These are phyloP conservation scores for Didymella sp. DNA, from an alignment of 2,329 filamentous ascomycete species.

Conservation along the genomic window DNA sequence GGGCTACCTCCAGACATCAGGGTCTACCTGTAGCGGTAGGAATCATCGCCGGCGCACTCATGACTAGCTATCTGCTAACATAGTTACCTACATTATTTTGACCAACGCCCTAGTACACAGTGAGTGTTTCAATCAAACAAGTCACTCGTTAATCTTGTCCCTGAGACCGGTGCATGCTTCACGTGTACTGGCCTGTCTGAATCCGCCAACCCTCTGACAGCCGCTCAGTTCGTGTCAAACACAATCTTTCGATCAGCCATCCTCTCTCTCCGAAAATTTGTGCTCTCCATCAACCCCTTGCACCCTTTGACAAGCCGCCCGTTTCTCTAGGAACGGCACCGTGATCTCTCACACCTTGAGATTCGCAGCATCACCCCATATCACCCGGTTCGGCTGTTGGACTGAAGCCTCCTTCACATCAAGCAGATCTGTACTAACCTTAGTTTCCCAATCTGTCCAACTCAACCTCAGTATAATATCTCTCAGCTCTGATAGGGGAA, in stretches of 20 bases:
- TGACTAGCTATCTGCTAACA: neutral
- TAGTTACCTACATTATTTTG: neutral
- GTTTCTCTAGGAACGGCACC: constrained; percentile 55
- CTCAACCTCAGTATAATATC: constrained; percentile 48
- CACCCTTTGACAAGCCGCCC: constrained; percentile 51
- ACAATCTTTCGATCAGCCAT: constrained; percentile 2
- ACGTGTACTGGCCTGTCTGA: neutral
- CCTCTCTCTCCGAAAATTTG: constrained; percentile 8
- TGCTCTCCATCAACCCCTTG: constrained; percentile 41
- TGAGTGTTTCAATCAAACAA: neutral
- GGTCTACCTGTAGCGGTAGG: neutral
- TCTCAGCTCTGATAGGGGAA: constrained; percentile 47
- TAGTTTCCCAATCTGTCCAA: constrained; percentile 27
- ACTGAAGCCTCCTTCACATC: constrained; percentile 7
- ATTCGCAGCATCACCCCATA: constrained; percentile 59
- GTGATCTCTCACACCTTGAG: constrained; percentile 57
- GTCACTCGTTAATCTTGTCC: neutral
- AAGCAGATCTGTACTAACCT: constrained; percentile 22
- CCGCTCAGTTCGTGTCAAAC: neutral
- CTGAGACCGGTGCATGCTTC: neutral
- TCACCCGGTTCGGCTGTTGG: constrained; percentile 48
- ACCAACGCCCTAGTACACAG: neutral
- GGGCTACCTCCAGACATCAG: neutral
- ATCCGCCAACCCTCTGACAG: neutral
- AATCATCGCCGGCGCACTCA: neutral